phyloP scores from a whole-genome alignment of 345 rosid genomes.

The Hypericum androsaemum region DNA sequence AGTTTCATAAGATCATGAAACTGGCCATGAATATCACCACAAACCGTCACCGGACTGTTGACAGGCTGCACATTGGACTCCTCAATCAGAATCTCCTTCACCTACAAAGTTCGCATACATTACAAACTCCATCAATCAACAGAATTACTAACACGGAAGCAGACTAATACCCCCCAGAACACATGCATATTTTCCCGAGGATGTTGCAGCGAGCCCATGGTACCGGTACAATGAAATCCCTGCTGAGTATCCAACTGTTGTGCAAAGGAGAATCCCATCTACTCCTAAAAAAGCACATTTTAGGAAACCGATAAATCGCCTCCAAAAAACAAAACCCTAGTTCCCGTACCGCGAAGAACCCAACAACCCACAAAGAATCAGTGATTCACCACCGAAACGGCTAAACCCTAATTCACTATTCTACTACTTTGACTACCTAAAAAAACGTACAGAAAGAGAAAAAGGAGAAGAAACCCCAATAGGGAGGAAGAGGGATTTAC shows the following conservation, averaged over 20 bases:
- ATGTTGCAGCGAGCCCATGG: too few relatives aligned
- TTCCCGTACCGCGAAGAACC: too few relatives aligned
- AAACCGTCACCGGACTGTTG: slow-evolving; percentile 98
- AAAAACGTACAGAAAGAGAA: background rate
- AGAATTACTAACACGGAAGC: background rate
- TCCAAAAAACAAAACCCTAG: too few relatives aligned
- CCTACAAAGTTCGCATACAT: slow-evolving; percentile 34
- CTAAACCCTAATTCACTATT: too few relatives aligned
- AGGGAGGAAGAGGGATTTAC: slow-evolving; percentile 24
- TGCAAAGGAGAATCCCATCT: too few relatives aligned
- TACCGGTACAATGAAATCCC: too few relatives aligned
- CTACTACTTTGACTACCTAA: background rate
- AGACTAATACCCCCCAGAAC: background rate
- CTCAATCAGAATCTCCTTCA: slow-evolving; percentile 91
- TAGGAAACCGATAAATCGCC: too few relatives aligned
- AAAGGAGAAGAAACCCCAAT: background rate
- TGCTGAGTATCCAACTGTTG: too few relatives aligned
- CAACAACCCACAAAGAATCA: too few relatives aligned
- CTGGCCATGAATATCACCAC: slow-evolving; percentile 99
- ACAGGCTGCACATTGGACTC: slow-evolving; percentile 99
- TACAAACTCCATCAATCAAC: background rate
- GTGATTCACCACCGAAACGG: too few relatives aligned
- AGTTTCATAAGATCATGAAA: slow-evolving; percentile 99
- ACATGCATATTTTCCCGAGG: background rate
- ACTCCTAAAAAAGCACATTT: too few relatives aligned